Evolutionary conservation across 1,139 yeast species (phyloP).

Genomic region (Yamadazyma kanchanaburiensis): DNA sequence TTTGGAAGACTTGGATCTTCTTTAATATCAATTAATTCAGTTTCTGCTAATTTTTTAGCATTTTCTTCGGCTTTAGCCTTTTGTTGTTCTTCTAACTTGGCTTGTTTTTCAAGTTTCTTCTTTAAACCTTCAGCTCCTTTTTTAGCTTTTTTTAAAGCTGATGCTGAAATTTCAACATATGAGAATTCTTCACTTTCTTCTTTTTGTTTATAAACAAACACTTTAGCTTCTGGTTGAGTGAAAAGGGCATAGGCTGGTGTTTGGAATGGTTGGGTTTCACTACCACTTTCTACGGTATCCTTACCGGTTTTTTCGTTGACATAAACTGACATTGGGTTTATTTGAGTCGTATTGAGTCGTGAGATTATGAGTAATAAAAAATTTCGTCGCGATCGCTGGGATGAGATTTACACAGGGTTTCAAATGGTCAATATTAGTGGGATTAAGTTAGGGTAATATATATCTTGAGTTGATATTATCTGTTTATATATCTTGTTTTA

Average conservation of each 20-base stretch:
- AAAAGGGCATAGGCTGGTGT: constrained; percentile 83
- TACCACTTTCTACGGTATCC: constrained; percentile 59
- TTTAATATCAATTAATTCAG: constrained; percentile 65
- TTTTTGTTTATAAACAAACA: constrained; percentile 62
- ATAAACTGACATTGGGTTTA: constrained; percentile 52
- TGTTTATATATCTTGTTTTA: too few species aligned
- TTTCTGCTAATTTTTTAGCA: constrained; percentile 70
- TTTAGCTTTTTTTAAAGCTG: constrained; percentile 93
- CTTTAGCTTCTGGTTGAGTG: constrained; percentile 53
- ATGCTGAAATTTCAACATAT: constrained; percentile 80
- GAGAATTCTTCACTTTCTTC: constrained; percentile 54
- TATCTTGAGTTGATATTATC: too few species aligned
- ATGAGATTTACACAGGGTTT: background rate
- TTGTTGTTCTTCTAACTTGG: constrained; percentile 58
- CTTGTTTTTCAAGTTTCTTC: constrained; percentile 84
- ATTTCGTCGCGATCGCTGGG: too few species aligned
- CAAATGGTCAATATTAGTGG: too few species aligned
- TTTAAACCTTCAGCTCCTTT: constrained; percentile 91
- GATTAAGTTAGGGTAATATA: background rate
- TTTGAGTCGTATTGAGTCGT: too few species aligned
- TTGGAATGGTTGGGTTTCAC: constrained; percentile 68
- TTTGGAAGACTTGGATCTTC: constrained; percentile 72
- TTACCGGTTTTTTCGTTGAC: constrained; percentile 71
- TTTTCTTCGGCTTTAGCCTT: constrained; percentile 62
- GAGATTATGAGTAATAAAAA: too few species aligned